phyloP scores from a whole-genome alignment of 495 filamentous ascomycete species.

The Clohesyomyces aquaticus region DNA sequence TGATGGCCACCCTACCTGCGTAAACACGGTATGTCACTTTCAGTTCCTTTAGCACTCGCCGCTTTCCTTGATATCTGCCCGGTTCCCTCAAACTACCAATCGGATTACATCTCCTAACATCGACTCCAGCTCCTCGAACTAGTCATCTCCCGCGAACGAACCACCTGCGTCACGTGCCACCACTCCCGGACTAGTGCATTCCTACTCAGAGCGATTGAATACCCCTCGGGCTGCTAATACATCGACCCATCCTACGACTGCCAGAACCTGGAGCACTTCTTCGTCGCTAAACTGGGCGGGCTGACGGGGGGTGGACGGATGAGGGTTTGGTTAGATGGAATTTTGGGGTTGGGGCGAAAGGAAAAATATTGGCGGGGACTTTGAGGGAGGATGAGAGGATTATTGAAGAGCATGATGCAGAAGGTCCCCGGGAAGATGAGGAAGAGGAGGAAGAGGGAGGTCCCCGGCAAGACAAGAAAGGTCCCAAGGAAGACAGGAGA shows the following conservation, averaged over 20 bases:
- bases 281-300: conserved; percentile 31
- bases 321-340: too few species aligned
- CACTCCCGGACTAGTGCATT: conserved; percentile 27
- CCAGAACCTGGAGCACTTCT: conserved; percentile 21
- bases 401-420: too few species aligned
- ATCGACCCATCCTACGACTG: conserved; percentile 13
- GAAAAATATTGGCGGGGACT: too few species aligned
- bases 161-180: background rate
- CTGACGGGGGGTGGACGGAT: too few species aligned
- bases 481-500: too few species aligned
- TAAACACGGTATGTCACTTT: conserved; percentile 37
- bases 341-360: too few species aligned
- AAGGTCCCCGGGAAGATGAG: too few species aligned
- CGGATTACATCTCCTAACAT: background rate
- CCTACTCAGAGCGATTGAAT: conserved; percentile 33
- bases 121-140: conserved; percentile 17
- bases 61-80: too few species aligned
- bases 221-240: conserved; percentile 13
- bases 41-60: too few species aligned
- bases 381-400: too few species aligned
- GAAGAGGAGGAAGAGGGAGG: too few species aligned
- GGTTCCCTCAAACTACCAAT: background rate
- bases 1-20: conserved; percentile 23
- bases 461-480: too few species aligned
- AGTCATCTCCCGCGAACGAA: conserved; percentile 22